These are phyloP conservation scores for Scheffersomyces cryptocercus DNA, from an alignment of 1,139 yeast genomes.

Conservation along the genomic window DNA sequence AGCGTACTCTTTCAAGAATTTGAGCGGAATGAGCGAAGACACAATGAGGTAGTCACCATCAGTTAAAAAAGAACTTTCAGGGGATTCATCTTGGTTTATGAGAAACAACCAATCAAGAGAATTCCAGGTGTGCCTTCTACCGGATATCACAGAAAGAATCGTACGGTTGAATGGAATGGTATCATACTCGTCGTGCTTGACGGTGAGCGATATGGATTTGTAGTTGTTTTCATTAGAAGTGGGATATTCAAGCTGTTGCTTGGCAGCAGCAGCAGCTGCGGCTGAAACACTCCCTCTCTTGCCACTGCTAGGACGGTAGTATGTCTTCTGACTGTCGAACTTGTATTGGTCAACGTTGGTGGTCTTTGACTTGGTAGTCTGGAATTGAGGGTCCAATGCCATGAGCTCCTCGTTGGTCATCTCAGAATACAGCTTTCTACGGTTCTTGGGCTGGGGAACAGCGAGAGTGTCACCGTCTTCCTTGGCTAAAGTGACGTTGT, in stretches of 20 bases:
- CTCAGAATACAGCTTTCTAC: constrained; percentile 59
- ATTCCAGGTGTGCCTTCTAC: constrained; percentile 50
- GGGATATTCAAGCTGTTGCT: constrained; percentile 21
- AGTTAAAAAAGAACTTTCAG: constrained; percentile 23
- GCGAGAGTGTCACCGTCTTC: not conserved
- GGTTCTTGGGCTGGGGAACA: constrained; percentile 10
- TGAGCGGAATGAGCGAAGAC: constrained; percentile 38
- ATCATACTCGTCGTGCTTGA: constrained; percentile 36
- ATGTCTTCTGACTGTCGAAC: constrained; percentile 42
- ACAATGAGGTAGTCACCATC: constrained; percentile 43
- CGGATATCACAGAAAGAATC: constrained; percentile 38
- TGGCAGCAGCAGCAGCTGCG: constrained; percentile 9
- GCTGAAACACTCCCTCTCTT: constrained; percentile 14
- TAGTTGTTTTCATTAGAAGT: constrained; percentile 43
- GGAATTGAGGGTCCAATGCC: constrained; percentile 59
- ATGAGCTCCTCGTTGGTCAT: constrained; percentile 67
- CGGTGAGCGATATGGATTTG: constrained; percentile 40
- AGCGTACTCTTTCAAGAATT: constrained; percentile 20
- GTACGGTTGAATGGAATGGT: constrained; percentile 26
- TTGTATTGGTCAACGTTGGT: constrained; percentile 39
- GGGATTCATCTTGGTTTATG: constrained; percentile 8
- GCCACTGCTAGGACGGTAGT: constrained; percentile 25
- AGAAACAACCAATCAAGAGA: constrained; percentile 40
- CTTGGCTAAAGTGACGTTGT: constrained; percentile 9
- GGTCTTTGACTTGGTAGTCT: constrained; percentile 30